Evolutionary conservation across 2,329 filamentous ascomycete genomes (phyloP).

Genomic region (Fusarium poae): DNA sequence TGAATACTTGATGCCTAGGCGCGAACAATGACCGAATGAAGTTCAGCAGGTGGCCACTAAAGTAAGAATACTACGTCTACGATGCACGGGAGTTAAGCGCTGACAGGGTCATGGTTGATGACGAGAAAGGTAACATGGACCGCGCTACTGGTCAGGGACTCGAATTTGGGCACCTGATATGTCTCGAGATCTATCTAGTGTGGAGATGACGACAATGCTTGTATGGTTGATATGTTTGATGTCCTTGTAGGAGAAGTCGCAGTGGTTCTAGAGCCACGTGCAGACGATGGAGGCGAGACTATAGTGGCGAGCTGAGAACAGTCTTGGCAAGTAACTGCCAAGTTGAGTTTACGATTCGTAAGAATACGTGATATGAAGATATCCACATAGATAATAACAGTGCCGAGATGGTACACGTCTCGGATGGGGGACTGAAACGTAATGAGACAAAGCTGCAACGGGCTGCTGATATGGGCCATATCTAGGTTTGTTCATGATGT

Average conservation of each 20-base stretch:
- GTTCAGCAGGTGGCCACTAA: not conserved
- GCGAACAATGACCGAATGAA: not conserved
- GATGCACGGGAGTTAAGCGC: conserved; percentile 18
- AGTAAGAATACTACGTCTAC: conserved; percentile 16
- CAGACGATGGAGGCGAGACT: not conserved
- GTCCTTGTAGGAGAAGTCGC: not conserved
- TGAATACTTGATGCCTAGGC: not conserved
- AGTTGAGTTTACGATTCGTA: not conserved
- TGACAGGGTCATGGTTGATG: conserved; percentile 25
- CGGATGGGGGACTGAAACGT: conserved; percentile 33
- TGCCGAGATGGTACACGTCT: conserved; percentile 33
- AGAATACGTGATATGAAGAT: not conserved
- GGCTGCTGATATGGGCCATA: not conserved
- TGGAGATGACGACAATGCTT: conserved; percentile 5
- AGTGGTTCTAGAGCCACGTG: not conserved
- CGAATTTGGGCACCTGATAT: conserved; percentile 9
- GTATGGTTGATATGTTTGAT: not conserved
- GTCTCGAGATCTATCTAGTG: conserved; percentile 11
- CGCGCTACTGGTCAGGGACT: conserved; percentile 26
- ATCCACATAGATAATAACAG: conserved; percentile 2
- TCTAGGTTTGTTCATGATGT: conserved; percentile 13
- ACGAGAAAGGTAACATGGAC: conserved; percentile 11
- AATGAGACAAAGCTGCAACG: conserved; percentile 37
- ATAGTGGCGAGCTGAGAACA: not conserved
- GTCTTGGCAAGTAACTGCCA: not conserved